These are phyloP conservation scores for Pleurotus citrinopileatus DNA, from an alignment of 768 basidiomycete species.

Conservation along the genomic window DNA sequence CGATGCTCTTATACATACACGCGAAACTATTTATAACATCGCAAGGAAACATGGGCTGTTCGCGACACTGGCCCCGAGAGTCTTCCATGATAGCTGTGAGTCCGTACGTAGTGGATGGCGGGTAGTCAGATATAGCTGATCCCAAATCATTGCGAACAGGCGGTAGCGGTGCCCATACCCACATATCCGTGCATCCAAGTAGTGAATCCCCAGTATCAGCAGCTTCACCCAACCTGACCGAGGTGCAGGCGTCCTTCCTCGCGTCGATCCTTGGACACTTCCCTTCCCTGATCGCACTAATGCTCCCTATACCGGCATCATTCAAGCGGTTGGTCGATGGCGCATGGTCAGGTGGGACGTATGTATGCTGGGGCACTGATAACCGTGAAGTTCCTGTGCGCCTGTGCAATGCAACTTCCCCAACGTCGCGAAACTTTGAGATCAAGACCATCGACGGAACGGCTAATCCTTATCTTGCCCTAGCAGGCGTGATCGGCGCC, in stretches of 20 bases:
- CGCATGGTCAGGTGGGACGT: conserved; percentile 71
- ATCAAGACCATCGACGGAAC: conserved; percentile 61
- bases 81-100: conserved; percentile 36
- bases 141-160: conserved; percentile 19
- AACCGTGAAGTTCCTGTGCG: conserved; percentile 68
- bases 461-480: conserved; percentile 56
- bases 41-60: conserved; percentile 60
- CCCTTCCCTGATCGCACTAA: conserved; percentile 53
- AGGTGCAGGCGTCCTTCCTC: conserved; percentile 58
- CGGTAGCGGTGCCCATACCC: conserved; percentile 59
- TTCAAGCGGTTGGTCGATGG: conserved; percentile 66
- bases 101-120: neutral
- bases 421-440: conserved; percentile 59
- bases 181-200: conserved; percentile 58
- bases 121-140: neutral
- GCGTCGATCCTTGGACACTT: conserved; percentile 57
- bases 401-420: conserved; percentile 46
- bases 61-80: conserved; percentile 65
- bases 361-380: conserved; percentile 64
- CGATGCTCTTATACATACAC: conserved; percentile 63
- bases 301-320: conserved; percentile 56
- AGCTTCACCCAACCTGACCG: conserved; percentile 23
- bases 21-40: conserved; percentile 64
- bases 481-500: conserved; percentile 53
- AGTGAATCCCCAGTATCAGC: neutral